Evolutionary conservation across 2,329 filamentous ascomycete species (phyloP), one percentile per base, ranked within the genome.

Genomic region (Cercospora sesami): DNA sequence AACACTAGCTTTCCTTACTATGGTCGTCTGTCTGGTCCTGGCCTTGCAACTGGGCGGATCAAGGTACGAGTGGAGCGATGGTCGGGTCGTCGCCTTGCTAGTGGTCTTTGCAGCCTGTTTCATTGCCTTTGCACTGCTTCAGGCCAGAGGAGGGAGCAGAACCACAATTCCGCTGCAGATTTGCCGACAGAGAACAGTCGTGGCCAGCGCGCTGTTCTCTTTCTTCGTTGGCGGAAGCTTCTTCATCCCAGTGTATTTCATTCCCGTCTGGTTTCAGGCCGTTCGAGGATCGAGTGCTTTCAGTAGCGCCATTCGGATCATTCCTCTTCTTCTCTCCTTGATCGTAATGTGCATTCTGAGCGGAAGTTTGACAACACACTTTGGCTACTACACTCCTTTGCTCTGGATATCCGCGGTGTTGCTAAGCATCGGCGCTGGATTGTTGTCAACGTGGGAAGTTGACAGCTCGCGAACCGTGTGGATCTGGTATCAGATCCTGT

Each of bases 61-160:
- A 1, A 58, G 36, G n/a, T 71, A 69, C 28, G 3, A 45, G 2
- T 83, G 81, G 79, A 75, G 73, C 21, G 78, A 72, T 67, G 77
- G 74, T 16, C 75, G 78, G 45, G 79, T 83, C 71, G 79, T 82
- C 58, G 79, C 75, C 7, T 75, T 82, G 10, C 71, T 83, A 21
- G 77, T 81, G 65, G 48, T 71, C n/a, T 68, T 69, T 21, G 65
- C 53, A 18, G 45, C 84, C n/a, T 75, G 83, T 5, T 73, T 79
- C 39, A 67, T 77, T 59, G 75, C 75, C 18, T 95, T 96, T 79
- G 79, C 94, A 60, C 87, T 88, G 75, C 87, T 93, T 80, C 79
- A 85, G 68, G 75, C 73, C 39, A 79, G 69, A 60, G 75, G 77
- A 9, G 79, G 77, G 5, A 81, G 84, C 14, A 73, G 77, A 5